Evolutionary conservation across 169 alveolate species (phyloP), one percentile per base, ranked within the genome.

Genomic region (Eimeria maxima): DNA sequence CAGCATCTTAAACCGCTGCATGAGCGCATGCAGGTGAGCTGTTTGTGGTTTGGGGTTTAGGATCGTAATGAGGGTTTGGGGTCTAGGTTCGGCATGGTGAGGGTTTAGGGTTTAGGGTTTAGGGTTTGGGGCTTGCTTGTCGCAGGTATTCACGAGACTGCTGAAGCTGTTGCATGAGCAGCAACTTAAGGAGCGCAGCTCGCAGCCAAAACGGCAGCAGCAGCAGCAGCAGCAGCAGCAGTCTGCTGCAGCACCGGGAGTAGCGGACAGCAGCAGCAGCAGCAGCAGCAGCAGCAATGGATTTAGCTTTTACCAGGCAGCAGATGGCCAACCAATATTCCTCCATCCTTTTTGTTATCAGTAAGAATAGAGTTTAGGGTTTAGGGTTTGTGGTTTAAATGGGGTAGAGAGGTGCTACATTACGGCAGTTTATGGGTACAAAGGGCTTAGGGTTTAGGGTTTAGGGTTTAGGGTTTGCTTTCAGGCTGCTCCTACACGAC

Each of bases 11-110:
- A 69, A 3, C 80, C 80, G 16, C 38, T 69, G 38, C 80, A 69
- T 69, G 80, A 69, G 38, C 80, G 80, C 80, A 69, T 69, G 80
- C 80, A 69, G 80, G 80, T 69, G 18, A 24, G 80, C 27, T 16
- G 80, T 16, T 10, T 2, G 2, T 13, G 80, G 80, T 69, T 27
- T 27, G 13, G 27, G 45, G 38, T 27, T 27, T 69, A 27, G 80
- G 38, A 18, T 18, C 27, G 18, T 14, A 57, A 14, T 57, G 69
- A 57, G 69, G 69, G 69, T 57, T 57, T 57, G 69, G 80, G 5
- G 45, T 69, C 27, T 27, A 18, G 45, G 80, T n/a, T 69, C 38
- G 1, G 38, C 38, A 33, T 33, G 38, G 38, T 69, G 18, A 65
- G 33, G 74, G 74, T 65, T 65, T 65, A 65, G 16, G 74, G 74